Conservation (phyloP, 2,329 filamentous ascomycete genomes). For the Xylaria sp. region DNA sequence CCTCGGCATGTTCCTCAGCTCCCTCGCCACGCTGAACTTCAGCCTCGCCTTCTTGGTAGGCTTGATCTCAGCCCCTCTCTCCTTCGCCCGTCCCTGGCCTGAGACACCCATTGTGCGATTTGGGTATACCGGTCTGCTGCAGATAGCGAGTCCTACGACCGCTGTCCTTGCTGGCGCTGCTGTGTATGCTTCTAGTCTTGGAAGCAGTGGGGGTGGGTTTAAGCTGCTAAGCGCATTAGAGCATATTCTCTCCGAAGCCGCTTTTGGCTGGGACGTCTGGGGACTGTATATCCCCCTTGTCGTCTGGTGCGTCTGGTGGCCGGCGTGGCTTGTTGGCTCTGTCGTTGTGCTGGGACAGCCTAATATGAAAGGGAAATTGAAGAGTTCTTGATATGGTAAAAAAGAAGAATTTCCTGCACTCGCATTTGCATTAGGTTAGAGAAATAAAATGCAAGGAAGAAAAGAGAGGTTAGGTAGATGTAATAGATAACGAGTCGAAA, state of each 20-base stretch:
- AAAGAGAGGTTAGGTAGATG: neutral
- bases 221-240: constrained; percentile 48
- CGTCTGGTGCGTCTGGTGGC: constrained; percentile 96
- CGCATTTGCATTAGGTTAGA: neutral
- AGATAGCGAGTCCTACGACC: constrained; percentile 65
- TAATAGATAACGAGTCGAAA: too few relatives aligned
- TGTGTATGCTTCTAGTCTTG: constrained; percentile 45
- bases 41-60: constrained; percentile 86
- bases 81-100: constrained; percentile 67
- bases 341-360: constrained; percentile 57
- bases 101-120: constrained; percentile 47
- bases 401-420: neutral
- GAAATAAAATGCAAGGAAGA: too few relatives aligned
- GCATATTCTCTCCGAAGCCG: constrained; percentile 71
- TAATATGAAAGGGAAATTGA: constrained; percentile 15
- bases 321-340: constrained; percentile 78
- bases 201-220: neutral
- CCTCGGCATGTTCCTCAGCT: constrained; percentile 88
- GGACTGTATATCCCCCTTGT: constrained; percentile 88
- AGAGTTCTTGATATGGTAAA: constrained; percentile 23
- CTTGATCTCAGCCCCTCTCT: constrained; percentile 76
- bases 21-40: constrained; percentile 95
- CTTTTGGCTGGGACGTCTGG: constrained; percentile 88
- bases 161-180: constrained; percentile 57
- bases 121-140: constrained; percentile 58